A percentile compares a stretch with the other conserved stretches of the same genome.
Evolutionary conservation across 2,329 filamentous ascomycete species (phyloP).

Genomic region (Fusarium penzigii): DNA sequence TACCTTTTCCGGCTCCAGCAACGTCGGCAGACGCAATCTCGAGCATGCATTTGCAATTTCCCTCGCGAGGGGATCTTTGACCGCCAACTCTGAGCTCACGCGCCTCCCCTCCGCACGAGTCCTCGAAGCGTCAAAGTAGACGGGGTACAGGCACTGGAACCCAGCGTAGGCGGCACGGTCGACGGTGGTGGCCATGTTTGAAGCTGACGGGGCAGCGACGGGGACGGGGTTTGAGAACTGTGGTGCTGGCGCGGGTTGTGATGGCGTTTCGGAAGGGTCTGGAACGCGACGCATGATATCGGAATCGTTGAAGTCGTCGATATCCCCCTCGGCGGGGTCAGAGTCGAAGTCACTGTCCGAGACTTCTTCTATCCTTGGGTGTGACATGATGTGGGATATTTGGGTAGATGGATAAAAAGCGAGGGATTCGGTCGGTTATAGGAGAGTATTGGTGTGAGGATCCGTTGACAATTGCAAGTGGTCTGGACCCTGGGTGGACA

Average conservation of each 20-base stretch:
- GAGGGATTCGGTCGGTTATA: neutral
- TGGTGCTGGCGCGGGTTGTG: conserved; percentile 19
- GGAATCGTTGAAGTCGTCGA: conserved; percentile 61
- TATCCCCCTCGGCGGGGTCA: conserved; percentile 86
- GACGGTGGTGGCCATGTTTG: conserved; percentile 36
- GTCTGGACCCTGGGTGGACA: neutral
- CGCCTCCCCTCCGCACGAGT: conserved; percentile 79
- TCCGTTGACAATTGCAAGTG: no score
- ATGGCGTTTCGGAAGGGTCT: conserved; percentile 30
- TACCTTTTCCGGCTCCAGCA: conserved; percentile 87
- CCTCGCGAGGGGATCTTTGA: conserved; percentile 81
- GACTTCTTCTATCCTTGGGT: conserved; percentile 90
- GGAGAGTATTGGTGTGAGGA: neutral
- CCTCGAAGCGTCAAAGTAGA: conserved; percentile 86
- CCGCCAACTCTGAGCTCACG: conserved; percentile 70
- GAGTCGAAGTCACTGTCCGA: conserved; percentile 77
- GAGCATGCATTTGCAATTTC: conserved; percentile 88
- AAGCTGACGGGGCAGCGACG: conserved; percentile 32
- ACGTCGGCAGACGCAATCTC: conserved; percentile 66
- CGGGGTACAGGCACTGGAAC: conserved; percentile 88
- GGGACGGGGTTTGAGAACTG: conserved; percentile 26
- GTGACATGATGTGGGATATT: conserved; percentile 61
- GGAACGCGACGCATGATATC: conserved; percentile 55
- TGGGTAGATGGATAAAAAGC: conserved; percentile 8
- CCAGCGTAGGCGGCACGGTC: conserved; percentile 64